These are phyloP conservation scores for Trichoderma breve DNA, from an alignment of 2,329 filamentous ascomycete genomes.

Conservation along the genomic window DNA sequence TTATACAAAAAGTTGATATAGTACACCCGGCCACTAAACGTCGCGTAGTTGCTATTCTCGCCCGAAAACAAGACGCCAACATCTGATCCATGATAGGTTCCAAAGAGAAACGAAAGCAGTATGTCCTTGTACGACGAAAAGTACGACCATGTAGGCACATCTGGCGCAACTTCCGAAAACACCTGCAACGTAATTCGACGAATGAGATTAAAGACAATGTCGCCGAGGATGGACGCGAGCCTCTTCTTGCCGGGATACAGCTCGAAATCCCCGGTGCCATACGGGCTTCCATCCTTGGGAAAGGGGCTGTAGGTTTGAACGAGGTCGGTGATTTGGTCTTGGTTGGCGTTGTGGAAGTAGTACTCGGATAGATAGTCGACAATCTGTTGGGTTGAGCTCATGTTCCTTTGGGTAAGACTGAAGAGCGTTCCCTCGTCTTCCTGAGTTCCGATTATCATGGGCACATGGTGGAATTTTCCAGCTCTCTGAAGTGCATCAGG, in stretches of 20 bases:
- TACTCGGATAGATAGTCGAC: conserved; percentile 59
- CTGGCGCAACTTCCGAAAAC: conserved; percentile 46
- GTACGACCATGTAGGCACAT: conserved; percentile 70
- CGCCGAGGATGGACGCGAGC: conserved; percentile 70
- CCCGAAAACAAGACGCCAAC: conserved; percentile 63
- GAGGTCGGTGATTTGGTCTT: conserved; percentile 51
- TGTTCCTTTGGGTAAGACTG: conserved; percentile 64
- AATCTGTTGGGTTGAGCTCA: conserved; percentile 59
- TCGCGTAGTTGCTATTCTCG: conserved; percentile 61
- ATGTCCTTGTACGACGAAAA: conserved; percentile 69
- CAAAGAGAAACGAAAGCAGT: conserved; percentile 59
- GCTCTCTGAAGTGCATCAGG: conserved; percentile 56
- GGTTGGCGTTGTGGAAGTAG: conserved; percentile 59
- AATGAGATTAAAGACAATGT: conserved; percentile 70
- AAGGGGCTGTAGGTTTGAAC: conserved; percentile 61
- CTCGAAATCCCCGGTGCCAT: conserved; percentile 62
- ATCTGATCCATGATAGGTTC: conserved; percentile 73
- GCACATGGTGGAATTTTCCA: conserved; percentile 50
- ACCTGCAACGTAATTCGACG: conserved; percentile 61
- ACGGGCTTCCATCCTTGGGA: conserved; percentile 65
- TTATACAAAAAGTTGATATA: conserved; percentile 71
- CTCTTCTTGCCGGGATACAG: conserved; percentile 76
- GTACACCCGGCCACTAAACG: conserved; percentile 60
- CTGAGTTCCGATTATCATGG: conserved; percentile 65
- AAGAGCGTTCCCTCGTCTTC: conserved; percentile 81